Conservation (phyloP, 768 basidiomycete genomes). For the Xerocomus brunneocitrinus region DNA sequence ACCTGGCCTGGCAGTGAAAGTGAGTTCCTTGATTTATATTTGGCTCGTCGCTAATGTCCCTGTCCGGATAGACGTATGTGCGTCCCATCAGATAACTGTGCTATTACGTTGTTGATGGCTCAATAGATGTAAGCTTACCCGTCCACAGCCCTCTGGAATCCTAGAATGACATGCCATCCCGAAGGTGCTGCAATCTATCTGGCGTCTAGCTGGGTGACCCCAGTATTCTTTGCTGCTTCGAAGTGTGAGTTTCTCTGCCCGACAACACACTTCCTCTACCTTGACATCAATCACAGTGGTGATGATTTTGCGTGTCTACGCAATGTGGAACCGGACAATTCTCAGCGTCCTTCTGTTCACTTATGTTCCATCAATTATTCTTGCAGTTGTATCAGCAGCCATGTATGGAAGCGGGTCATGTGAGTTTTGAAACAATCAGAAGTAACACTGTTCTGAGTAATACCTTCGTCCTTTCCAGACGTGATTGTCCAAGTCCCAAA, state of each 20-base stretch:
- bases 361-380: neutral
- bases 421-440: neutral
- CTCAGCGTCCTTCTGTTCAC: neutral
- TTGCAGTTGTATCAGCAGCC: neutral
- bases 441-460: neutral
- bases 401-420: neutral
- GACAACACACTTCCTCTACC: too few relatives aligned
- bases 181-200: neutral
- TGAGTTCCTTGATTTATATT: neutral
- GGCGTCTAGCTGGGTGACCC: neutral
- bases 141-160: neutral
- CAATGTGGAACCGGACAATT: neutral
- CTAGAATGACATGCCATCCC: neutral
- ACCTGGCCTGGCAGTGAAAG: neutral
- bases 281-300: neutral
- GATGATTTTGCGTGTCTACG: neutral
- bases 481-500: neutral
- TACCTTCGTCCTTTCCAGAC: neutral
- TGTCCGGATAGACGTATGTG: neutral
- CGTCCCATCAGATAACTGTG: neutral
- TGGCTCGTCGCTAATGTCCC: neutral
- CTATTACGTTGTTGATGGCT: neutral
- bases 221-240: neutral
- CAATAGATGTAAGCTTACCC: conserved; percentile 1
- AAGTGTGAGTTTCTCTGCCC: conserved; percentile 2